Evolutionary conservation across 2,329 filamentous ascomycete species (phyloP).

Genomic region (Neurospora sp.): DNA sequence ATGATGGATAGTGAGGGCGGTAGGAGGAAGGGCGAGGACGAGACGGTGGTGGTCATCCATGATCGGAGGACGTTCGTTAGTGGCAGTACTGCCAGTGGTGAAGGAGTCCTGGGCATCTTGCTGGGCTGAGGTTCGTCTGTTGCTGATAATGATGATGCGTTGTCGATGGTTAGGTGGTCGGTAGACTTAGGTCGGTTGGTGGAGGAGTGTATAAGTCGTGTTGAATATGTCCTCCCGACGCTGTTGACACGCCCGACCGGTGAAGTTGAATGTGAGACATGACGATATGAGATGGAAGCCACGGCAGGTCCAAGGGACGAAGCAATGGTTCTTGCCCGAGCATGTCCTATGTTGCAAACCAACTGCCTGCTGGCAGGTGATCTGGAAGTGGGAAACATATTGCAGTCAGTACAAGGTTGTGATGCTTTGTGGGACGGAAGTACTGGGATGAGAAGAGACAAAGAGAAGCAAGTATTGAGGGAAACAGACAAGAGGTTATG

Average conservation of each 20-base stretch:
- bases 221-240: slow-evolving; percentile 6
- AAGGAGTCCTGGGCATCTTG: slow-evolving; percentile 12
- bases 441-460: background rate
- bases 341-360: background rate
- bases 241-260: background rate
- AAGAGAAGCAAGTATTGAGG: background rate
- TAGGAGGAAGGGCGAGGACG: slow-evolving; percentile 60
- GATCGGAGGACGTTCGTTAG: slow-evolving; percentile 58
- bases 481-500: background rate
- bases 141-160: background rate
- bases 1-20: slow-evolving; percentile 60
- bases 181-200: slow-evolving; percentile 15
- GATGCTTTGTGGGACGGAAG: background rate
- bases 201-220: slow-evolving; percentile 21
- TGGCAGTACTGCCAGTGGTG: slow-evolving; percentile 55
- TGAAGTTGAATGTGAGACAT: background rate
- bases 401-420: background rate
- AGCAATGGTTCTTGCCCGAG: background rate
- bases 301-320: background rate
- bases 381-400: background rate
- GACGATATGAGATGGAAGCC: background rate
- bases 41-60: slow-evolving; percentile 58
- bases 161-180: slow-evolving; percentile 10
- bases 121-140: slow-evolving; percentile 4
- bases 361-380: background rate